A percentile compares a stretch with the other conserved stretches of the same genome.
These are phyloP conservation scores for Diaporthe sp. DNA, from an alignment of 2,329 filamentous ascomycete species.

Conservation along the genomic window DNA sequence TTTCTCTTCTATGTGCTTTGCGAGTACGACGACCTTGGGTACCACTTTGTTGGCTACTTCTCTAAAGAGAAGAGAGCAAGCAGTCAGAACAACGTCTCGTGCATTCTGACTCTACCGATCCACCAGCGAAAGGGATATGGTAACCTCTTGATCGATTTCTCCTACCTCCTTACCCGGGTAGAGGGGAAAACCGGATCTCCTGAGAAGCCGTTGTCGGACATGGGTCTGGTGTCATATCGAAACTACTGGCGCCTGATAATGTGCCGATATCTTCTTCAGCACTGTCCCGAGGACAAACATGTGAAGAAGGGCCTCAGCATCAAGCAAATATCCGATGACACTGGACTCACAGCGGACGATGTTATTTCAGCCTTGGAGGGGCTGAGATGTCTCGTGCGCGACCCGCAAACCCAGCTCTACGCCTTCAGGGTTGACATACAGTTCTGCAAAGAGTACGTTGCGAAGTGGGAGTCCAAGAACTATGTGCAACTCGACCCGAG, in stretches of 20 bases:
- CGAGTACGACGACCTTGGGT: slow-evolving; percentile 90
- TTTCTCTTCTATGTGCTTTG: slow-evolving; percentile 98
- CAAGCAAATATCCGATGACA: slow-evolving; percentile 83
- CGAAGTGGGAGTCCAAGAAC: slow-evolving; percentile 88
- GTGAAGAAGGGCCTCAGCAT: slow-evolving; percentile 68
- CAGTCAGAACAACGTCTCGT: slow-evolving; percentile 97
- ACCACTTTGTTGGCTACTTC: slow-evolving; percentile 99
- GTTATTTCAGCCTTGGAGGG: slow-evolving; percentile 95
- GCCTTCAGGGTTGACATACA: slow-evolving; percentile 88
- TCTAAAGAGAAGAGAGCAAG: slow-evolving; percentile 97
- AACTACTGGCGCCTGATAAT: slow-evolving; percentile 96
- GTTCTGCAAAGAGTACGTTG: slow-evolving; percentile 89
- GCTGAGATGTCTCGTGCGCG: slow-evolving; percentile 87
- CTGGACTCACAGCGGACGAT: slow-evolving; percentile 95
- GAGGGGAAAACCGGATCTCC: slow-evolving; percentile 96
- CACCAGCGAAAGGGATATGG: slow-evolving; percentile 98
- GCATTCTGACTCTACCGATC: slow-evolving; percentile 94
- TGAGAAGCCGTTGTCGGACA: slow-evolving; percentile 96
- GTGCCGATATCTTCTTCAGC: slow-evolving; percentile 83
- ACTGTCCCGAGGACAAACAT: slow-evolving; percentile 52
- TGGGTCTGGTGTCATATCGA: slow-evolving; percentile 96
- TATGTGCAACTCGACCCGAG: slow-evolving; percentile 87
- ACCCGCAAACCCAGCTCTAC: slow-evolving; percentile 89
- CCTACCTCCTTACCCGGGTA: slow-evolving; percentile 92
- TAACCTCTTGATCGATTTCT: slow-evolving; percentile 97